These are phyloP conservation scores for Calonectria fujianensis DNA, from an alignment of 2,329 filamentous ascomycete species.

Conservation along the genomic window DNA sequence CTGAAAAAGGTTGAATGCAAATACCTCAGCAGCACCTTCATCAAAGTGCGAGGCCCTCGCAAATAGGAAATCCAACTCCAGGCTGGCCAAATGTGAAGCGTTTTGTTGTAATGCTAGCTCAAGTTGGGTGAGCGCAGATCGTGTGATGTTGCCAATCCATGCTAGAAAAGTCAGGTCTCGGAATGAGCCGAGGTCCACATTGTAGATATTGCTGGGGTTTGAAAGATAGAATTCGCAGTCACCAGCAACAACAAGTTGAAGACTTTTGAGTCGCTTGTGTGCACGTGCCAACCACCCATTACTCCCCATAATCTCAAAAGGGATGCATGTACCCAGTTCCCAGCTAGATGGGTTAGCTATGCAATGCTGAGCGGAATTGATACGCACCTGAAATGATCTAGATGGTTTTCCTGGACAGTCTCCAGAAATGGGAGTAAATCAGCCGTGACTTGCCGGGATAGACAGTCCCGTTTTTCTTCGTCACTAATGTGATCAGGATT, in stretches of 20 bases:
- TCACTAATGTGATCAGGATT: neutral
- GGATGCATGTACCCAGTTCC: constrained; percentile 10
- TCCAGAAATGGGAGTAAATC: neutral
- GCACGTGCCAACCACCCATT: neutral
- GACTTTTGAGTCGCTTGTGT: neutral
- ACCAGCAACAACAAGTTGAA: neutral
- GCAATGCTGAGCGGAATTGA: neutral
- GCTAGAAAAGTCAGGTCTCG: neutral
- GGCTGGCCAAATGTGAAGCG: neutral
- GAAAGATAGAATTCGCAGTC: neutral
- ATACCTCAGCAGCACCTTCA: neutral
- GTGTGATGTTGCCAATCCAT: neutral
- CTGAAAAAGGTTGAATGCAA: neutral
- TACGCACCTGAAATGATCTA: constrained; percentile 1
- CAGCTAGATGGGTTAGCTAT: neutral
- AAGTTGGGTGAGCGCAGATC: neutral
- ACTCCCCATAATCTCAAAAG: neutral
- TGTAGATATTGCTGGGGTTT: neutral
- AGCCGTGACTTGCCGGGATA: neutral
- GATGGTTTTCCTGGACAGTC: neutral
- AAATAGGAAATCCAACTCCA: neutral
- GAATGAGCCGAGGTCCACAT: neutral
- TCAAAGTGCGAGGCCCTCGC: neutral
- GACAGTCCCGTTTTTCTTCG: neutral
- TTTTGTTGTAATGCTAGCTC: constrained; percentile 3